These are phyloP conservation scores for Theobroma cacao DNA, from an alignment of 345 rosid genomes.

Conservation along the genomic window DNA sequence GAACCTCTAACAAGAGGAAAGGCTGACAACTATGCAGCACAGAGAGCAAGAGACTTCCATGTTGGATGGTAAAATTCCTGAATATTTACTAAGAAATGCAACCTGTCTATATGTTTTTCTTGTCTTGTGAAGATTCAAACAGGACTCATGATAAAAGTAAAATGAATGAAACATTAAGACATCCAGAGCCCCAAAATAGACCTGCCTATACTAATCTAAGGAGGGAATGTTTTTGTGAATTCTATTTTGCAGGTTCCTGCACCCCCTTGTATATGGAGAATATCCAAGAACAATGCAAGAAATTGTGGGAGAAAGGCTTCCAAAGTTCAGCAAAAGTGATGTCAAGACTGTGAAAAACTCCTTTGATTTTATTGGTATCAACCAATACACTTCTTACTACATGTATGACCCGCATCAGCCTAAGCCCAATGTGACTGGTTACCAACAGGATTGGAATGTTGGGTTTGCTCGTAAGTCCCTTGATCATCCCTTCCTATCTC, in stretches of 20 bases:
- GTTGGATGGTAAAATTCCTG: slow-evolving; percentile 85
- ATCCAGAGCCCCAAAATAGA: too few relatives aligned
- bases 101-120: background rate
- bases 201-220: background rate
- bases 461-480: slow-evolving; percentile 65
- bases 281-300: slow-evolving; percentile 81
- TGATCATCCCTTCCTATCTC: background rate
- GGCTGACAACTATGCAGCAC: slow-evolving; percentile 84
- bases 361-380: slow-evolving; percentile 78
- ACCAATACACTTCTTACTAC: slow-evolving; percentile 80
- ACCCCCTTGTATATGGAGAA: slow-evolving; percentile 81
- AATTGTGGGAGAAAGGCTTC: slow-evolving; percentile 66
- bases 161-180: too few relatives aligned
- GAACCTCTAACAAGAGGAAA: slow-evolving; percentile 85
- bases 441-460: slow-evolving; percentile 86
- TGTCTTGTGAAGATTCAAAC: background rate
- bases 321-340: slow-evolving; percentile 63
- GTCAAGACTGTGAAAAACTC: slow-evolving; percentile 83
- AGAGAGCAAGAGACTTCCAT: slow-evolving; percentile 91
- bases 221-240: background rate
- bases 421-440: slow-evolving; percentile 49
- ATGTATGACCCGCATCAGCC: slow-evolving; percentile 49
- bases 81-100: background rate
- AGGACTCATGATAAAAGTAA: background rate
- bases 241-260: slow-evolving; percentile 55